Percentiles rank a stretch among this genome's conserved stretches.
phyloP scores from a whole-genome alignment of 352 stramenopile genomes.

The Thalassiosira mediterranea region DNA sequence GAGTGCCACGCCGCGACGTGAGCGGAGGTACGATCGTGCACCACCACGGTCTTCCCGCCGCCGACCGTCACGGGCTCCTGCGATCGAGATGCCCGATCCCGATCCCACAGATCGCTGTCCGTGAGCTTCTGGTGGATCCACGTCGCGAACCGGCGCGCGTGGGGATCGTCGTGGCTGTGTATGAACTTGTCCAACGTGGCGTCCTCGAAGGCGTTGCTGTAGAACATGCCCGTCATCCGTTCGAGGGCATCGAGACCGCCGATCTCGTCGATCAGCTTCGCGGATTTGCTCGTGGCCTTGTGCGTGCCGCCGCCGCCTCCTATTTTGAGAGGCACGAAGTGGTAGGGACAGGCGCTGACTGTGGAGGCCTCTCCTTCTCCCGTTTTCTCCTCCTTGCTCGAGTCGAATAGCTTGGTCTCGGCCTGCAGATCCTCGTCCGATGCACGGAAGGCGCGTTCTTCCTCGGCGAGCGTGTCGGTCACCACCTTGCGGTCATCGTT shows the following conservation, averaged over 20 bases:
- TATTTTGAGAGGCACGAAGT: slow-evolving; percentile 60
- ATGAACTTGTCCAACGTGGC: slow-evolving; percentile 75
- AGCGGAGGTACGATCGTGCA: slow-evolving; percentile 70
- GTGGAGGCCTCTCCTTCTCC: background rate
- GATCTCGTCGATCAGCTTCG: slow-evolving; percentile 51
- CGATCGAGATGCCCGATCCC: slow-evolving; percentile 51
- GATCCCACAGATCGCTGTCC: slow-evolving; percentile 72
- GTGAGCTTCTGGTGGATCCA: slow-evolving; percentile 83
- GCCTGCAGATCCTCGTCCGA: slow-evolving; percentile 4
- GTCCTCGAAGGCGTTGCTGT: slow-evolving; percentile 74
- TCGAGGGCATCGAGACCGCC: slow-evolving; percentile 55
- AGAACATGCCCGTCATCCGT: slow-evolving; percentile 66
- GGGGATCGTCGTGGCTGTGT: slow-evolving; percentile 67
- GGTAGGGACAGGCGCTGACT: slow-evolving; percentile 13
- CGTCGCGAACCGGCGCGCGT: slow-evolving; percentile 69
- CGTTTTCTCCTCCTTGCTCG: background rate
- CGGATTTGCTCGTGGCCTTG: slow-evolving; percentile 33
- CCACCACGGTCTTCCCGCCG: slow-evolving; percentile 30
- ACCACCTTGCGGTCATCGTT: background rate
- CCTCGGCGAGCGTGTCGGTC: background rate
- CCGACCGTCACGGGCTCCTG: slow-evolving; percentile 29
- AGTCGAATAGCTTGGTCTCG: background rate
- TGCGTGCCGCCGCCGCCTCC: slow-evolving; percentile 50
- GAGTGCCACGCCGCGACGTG: slow-evolving; percentile 77
- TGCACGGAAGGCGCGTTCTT: slow-evolving; percentile 1